phyloP scores from a whole-genome alignment of 305 asterid genomes.

The Fraxinus platypoda region DNA sequence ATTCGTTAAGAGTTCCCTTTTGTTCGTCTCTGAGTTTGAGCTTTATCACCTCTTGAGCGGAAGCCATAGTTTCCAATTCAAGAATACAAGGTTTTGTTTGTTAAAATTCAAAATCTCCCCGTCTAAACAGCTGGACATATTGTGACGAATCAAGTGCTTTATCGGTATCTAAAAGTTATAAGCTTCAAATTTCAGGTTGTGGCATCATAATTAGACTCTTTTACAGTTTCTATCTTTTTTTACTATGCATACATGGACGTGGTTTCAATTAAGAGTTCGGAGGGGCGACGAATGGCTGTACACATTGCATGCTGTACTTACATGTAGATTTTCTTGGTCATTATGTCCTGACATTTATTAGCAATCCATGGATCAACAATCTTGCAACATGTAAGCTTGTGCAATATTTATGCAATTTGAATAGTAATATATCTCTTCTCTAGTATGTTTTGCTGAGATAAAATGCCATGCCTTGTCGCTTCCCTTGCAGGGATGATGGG shows the following conservation, averaged over 20 bases:
- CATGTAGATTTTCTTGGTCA: neutral
- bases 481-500: neutral
- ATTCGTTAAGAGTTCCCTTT: conserved; percentile 34
- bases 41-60: neutral
- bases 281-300: neutral
- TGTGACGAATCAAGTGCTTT: neutral
- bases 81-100: neutral
- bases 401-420: neutral
- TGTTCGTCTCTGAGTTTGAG: neutral
- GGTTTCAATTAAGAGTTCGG: conserved; percentile 2
- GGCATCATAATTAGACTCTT: neutral
- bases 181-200: conserved; percentile 13
- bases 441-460: neutral
- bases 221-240: conserved; percentile 19
- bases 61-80: conserved; percentile 3
- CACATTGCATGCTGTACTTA: neutral
- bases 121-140: neutral
- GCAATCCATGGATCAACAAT: conserved; percentile 3
- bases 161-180: neutral
- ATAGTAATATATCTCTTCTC: neutral
- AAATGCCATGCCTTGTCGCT: neutral
- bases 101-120: neutral
- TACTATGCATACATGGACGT: neutral
- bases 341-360: neutral
- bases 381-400: neutral